Evolutionary conservation across 1,284 basidiomycete species (phyloP).

Genomic region (Irpex rosettiformis): DNA sequence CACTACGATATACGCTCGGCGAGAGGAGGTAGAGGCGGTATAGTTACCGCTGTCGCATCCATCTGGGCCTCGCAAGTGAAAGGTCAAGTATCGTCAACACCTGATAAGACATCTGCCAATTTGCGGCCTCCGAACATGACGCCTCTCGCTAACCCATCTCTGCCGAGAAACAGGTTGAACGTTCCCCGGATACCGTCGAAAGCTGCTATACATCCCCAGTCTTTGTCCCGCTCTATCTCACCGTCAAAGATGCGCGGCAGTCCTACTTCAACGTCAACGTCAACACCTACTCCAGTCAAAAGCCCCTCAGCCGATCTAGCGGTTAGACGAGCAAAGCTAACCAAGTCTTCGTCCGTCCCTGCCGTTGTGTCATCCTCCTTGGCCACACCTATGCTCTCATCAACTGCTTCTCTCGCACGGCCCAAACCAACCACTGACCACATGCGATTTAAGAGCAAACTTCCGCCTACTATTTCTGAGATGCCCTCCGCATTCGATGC

Average conservation of each 20-base stretch:
- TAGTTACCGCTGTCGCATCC: slow-evolving; percentile 68
- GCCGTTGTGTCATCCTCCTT: slow-evolving; percentile 65
- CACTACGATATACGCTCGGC: slow-evolving; percentile 76
- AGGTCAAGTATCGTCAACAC: slow-evolving; percentile 3
- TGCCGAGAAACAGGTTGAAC: not conserved
- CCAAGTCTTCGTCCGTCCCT: slow-evolving; percentile 58
- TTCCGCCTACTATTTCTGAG: slow-evolving; percentile 34
- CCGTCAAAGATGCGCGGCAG: not conserved
- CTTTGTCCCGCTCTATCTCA: not conserved
- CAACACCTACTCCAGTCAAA: slow-evolving; percentile 8
- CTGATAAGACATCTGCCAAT: not conserved
- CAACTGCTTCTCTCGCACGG: slow-evolving; percentile 68
- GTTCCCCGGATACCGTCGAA: not conserved
- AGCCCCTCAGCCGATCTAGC: slow-evolving; percentile 22
- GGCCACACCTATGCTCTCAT: slow-evolving; percentile 65
- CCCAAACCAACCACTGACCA: slow-evolving; percentile 11
- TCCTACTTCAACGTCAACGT: not conserved
- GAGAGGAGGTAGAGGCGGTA: slow-evolving; percentile 73
- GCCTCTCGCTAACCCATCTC: not conserved
- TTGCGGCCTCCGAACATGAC: not conserved
- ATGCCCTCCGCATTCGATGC: slow-evolving; percentile 19
- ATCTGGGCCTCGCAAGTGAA: slow-evolving; percentile 56
- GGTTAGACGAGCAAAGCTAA: slow-evolving; percentile 30
- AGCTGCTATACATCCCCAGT: not conserved
- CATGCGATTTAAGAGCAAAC: slow-evolving; percentile 17